These are phyloP conservation scores for Flaveria ramosissima DNA, from an alignment of 129 eudicot genomes.

Conservation along the genomic window DNA sequence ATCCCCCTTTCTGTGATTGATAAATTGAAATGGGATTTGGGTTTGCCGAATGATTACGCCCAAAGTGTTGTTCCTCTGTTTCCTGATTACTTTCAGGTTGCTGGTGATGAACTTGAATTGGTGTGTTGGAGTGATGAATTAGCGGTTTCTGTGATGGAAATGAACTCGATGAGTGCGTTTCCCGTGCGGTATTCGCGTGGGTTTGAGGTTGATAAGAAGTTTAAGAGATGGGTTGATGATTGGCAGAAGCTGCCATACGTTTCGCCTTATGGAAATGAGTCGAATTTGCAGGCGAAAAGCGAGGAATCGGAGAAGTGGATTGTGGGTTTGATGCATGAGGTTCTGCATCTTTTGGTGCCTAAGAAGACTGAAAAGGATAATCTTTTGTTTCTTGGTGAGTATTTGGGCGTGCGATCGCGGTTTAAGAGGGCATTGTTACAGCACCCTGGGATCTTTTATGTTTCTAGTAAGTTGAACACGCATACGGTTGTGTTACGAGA, in stretches of 20 bases:
- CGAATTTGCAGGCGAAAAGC: conserved; percentile 40
- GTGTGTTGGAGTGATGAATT: conserved; percentile 83
- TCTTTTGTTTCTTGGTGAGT: conserved; percentile 68
- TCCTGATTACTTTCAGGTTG: conserved; percentile 77
- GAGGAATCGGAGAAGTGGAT: conserved; percentile 82
- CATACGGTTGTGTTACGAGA: conserved; percentile 90
- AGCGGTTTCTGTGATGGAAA: conserved; percentile 61
- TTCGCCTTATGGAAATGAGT: conserved; percentile 71
- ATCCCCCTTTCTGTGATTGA: conserved; percentile 61
- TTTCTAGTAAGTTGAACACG: conserved; percentile 69
- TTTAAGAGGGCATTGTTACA: conserved; percentile 75
- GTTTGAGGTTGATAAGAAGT: conserved; percentile 77
- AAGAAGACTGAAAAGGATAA: conserved; percentile 81
- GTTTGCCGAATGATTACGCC: conserved; percentile 66
- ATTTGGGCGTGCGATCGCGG: conserved; percentile 76
- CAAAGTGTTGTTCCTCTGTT: conserved; percentile 59
- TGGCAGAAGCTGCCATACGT: conserved; percentile 92
- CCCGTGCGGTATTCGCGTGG: conserved; percentile 62
- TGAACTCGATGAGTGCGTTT: conserved; percentile 43
- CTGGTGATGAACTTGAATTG: conserved; percentile 51
- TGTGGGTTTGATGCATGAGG: conserved; percentile 75
- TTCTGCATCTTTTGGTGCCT: conserved; percentile 65
- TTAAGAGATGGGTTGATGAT: conserved; percentile 80
- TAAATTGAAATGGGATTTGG: conserved; percentile 76
- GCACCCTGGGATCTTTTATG: conserved; percentile 91